Evolutionary conservation across 495 filamentous ascomycete species (phyloP), one percentile per base, ranked within the genome.

Genomic region (Aspergillus incahuasiensis): DNA sequence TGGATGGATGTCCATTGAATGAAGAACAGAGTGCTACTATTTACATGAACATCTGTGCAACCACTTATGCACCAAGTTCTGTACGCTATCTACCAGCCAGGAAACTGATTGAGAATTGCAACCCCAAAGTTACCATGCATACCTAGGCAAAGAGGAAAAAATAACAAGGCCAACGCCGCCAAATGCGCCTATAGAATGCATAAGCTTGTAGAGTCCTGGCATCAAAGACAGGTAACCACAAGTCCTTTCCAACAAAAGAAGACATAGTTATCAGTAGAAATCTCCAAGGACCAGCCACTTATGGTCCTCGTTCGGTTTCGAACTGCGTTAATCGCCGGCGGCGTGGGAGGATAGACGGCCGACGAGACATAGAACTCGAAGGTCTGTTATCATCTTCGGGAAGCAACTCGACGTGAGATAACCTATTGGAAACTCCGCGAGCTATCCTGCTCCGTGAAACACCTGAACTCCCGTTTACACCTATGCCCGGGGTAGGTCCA

Each of bases 361-460:
- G 69, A 20, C 69, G 70, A 42, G 60, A 65, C 19, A 72, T 52
- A 7, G 73, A 74, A 58, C 45, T 68, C n/a, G 72, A 57, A 5
- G 70, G 42, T 44, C 69, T 61, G 12, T 45, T 42, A 12, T 77
- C 68, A 13, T 78, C 73, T n/a, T 76, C 68, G 6, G 66, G 58
- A 5, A 74, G 49, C 16, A 71, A 24, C 1, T 73, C 71, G 28
- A 73, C 55, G 13, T 75, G 72, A 18, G 73, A 72, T 16, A 78
- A 56, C 34, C 77, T 68, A 49, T 68, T 75, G 15, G 73, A 69
- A 35, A 78, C 66, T 19, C 71, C 73, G 15, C 79, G 75, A 18
- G 74, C 63, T 35, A 79, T 50, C 48, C 79, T 68, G 48, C 68
- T 70, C 43, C 78, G 74, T n/a, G 68, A 60, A n/a, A 64, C 64